Percentiles rank a stretch among this genome's conserved stretches.
Evolutionary conservation across 768 basidiomycete species (phyloP).

Genomic region (Candolleomyces efflorescens): DNA sequence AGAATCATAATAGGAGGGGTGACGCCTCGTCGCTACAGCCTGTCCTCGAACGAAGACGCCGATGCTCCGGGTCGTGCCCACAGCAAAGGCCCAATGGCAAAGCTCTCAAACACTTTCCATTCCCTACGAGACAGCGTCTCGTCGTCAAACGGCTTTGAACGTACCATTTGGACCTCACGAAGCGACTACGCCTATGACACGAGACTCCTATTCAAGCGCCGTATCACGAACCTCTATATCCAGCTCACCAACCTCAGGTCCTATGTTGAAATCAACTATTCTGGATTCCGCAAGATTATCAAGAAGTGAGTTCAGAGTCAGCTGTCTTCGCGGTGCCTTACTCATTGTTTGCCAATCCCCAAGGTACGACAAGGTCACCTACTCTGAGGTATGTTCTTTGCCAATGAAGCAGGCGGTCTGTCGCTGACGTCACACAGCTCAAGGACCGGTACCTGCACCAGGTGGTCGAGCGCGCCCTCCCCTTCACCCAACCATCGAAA

Average conservation of each 20-base stretch:
- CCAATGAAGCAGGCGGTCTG: too few species aligned
- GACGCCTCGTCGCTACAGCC: constrained; percentile 12
- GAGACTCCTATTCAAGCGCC: constrained; percentile 82
- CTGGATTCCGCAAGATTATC: constrained; percentile 91
- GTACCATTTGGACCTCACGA: constrained; percentile 73
- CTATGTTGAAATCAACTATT: constrained; percentile 89
- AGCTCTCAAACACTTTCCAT: constrained; percentile 45
- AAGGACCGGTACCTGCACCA: constrained; percentile 75
- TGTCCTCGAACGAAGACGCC: constrained; percentile 18
- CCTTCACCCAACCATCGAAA: constrained; percentile 66
- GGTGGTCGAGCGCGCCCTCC: constrained; percentile 58
- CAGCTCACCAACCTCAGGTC: constrained; percentile 72
- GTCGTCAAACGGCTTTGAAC: constrained; percentile 24
- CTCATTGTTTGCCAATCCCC: background rate
- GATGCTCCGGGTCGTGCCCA: constrained; percentile 37
- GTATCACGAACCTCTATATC: constrained; percentile 81
- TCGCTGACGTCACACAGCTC: constrained; percentile 35
- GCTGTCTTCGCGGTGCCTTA: background rate
- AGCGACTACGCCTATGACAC: constrained; percentile 82
- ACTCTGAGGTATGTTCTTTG: constrained; percentile 31
- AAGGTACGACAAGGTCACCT: constrained; percentile 93
- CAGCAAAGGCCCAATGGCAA: constrained; percentile 23
- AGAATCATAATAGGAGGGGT: background rate
- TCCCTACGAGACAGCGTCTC: constrained; percentile 50
- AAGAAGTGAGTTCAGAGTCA: constrained; percentile 68